A percentile compares a stretch with the other conserved stretches of the same genome.
These are phyloP conservation scores for Inga oerstediana DNA, from an alignment of 306 rosid genomes.

Conservation along the genomic window DNA sequence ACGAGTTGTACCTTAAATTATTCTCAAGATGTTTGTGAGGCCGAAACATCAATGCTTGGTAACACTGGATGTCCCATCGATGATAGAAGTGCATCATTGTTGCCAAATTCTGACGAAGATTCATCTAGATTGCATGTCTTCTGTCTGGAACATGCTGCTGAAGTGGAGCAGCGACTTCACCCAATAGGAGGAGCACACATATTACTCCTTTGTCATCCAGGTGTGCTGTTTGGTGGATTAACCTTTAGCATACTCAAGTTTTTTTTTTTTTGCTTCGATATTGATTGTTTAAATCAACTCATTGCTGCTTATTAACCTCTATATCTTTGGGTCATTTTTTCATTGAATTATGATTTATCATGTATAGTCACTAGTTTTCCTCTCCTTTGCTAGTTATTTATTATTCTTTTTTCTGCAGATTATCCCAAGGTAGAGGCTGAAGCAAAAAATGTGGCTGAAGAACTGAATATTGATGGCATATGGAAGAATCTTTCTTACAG, in stretches of 20 bases:
- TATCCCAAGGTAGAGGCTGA: constrained; percentile 92
- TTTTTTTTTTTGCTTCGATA: constrained; percentile 7
- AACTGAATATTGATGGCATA: constrained; percentile 56
- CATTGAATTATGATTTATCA: constrained; percentile 21
- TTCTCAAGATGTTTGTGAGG: constrained; percentile 50
- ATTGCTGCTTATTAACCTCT: constrained; percentile 8
- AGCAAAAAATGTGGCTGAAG: constrained; percentile 76
- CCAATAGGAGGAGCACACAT: constrained; percentile 88
- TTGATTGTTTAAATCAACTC: constrained; percentile 17
- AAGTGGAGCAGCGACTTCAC: constrained; percentile 86
- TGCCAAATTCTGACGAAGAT: constrained; percentile 69
- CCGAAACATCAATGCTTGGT: constrained; percentile 53
- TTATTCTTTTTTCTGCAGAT: constrained; percentile 53
- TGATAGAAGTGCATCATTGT: constrained; percentile 46
- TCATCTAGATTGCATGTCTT: constrained; percentile 94
- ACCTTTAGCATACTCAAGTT: constrained; percentile 19
- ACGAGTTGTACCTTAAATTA: constrained; percentile 32
- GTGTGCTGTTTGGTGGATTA: constrained; percentile 49
- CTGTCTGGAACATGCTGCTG: constrained; percentile 95
- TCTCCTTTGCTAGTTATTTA: constrained; percentile 25
- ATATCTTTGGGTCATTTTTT: background rate
- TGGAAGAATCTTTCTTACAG: constrained; percentile 71
- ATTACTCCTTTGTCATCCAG: constrained; percentile 95
- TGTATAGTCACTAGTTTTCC: constrained; percentile 22
- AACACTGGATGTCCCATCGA: constrained; percentile 40